phyloP scores from a whole-genome alignment of 129 eudicot species.

The Gnaphalium uliginosum region DNA sequence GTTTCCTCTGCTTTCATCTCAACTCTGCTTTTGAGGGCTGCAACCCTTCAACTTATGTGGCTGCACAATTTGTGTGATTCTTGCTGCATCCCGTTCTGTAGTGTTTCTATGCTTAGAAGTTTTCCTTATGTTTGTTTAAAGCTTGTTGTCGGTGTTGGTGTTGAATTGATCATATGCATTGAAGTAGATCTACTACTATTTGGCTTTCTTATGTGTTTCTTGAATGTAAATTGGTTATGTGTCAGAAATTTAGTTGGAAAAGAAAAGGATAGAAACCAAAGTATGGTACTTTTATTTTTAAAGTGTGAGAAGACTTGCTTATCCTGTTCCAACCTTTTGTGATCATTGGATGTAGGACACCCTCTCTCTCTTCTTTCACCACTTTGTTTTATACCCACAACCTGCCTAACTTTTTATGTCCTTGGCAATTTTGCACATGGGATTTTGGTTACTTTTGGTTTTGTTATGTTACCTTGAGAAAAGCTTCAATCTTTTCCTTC shows the following conservation, averaged over 20 bases:
- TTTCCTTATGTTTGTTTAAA: neutral
- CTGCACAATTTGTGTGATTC: neutral
- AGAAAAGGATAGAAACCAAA: neutral
- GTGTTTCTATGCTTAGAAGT: neutral
- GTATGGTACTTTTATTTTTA: neutral
- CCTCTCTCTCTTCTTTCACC: slow-evolving; percentile 8
- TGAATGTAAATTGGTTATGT: neutral
- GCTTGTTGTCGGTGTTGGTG: neutral
- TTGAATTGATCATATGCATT: slow-evolving; percentile 4
- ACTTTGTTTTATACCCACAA: slow-evolving; percentile 35
- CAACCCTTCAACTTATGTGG: neutral
- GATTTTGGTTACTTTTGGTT: slow-evolving; percentile 18
- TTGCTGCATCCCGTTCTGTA: neutral
- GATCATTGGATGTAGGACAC: slow-evolving; percentile 24
- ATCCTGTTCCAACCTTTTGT: slow-evolving; percentile 6
- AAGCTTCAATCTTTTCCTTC: slow-evolving; percentile 28
- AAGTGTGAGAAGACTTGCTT: slow-evolving; percentile 1
- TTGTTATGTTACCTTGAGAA: slow-evolving; percentile 19
- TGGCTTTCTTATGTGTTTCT: neutral
- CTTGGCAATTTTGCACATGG: slow-evolving; percentile 28
- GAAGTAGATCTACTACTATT: neutral
- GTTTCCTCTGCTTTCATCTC: too few relatives aligned
- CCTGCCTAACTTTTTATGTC: slow-evolving; percentile 32
- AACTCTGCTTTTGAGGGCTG: too few relatives aligned
- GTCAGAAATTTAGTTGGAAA: neutral